These are phyloP conservation scores for Phytophthora macrochlamydospora DNA, from an alignment of 352 stramenopile genomes.

Conservation along the genomic window DNA sequence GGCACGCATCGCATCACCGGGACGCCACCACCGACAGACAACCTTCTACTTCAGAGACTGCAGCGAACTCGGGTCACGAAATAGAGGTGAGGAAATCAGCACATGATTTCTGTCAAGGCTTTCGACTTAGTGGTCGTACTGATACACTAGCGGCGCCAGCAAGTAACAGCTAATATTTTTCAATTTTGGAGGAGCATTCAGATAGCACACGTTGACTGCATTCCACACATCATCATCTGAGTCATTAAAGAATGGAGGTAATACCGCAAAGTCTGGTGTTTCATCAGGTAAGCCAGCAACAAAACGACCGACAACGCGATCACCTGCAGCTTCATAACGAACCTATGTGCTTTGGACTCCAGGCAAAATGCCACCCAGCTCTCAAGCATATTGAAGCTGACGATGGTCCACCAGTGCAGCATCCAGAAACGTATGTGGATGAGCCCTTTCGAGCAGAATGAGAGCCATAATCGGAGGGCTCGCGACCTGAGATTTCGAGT, in stretches of 20 bases:
- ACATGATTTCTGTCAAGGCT: neutral
- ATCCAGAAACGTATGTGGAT: conserved; percentile 21
- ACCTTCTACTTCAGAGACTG: neutral
- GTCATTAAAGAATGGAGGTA: conserved; percentile 22
- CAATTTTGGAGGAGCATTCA: neutral
- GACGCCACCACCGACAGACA: neutral
- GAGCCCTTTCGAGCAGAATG: conserved; percentile 29
- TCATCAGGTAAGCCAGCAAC: conserved; percentile 16
- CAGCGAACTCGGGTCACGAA: neutral
- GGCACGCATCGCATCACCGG: too few species aligned
- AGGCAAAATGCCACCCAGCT: conserved; percentile 24
- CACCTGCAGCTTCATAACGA: conserved; percentile 27
- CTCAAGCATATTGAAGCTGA: conserved; percentile 23
- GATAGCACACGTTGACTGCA: neutral
- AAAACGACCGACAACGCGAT: conserved; percentile 26
- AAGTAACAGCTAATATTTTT: neutral
- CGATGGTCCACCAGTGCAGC: conserved; percentile 23
- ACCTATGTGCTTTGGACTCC: conserved; percentile 33
- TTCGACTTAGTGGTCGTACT: neutral
- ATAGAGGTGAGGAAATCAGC: neutral
- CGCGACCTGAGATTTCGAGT: neutral
- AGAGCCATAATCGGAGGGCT: conserved; percentile 14
- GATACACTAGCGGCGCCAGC: neutral
- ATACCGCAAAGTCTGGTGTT: conserved; percentile 15
- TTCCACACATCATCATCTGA: neutral